phyloP scores from a whole-genome alignment of 805 yeast genomes.

The Saccharomyces mikatae region DNA sequence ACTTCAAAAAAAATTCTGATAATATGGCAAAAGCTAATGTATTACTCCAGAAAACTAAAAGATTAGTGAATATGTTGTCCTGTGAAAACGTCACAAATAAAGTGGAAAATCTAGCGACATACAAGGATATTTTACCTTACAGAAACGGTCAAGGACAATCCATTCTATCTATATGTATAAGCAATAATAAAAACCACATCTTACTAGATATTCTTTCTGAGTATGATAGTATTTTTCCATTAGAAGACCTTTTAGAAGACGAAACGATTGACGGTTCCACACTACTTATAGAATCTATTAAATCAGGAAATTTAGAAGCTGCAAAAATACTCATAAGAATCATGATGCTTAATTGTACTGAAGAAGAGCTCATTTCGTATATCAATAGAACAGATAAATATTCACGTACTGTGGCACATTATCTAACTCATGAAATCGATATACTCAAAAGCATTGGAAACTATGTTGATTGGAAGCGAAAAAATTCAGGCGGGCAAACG shows the following conservation, averaged over 20 bases:
- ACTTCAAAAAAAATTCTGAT: constrained; percentile 2
- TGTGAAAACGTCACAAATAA: constrained; percentile 2
- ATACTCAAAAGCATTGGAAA: constrained; percentile 48
- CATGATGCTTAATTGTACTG: constrained; percentile 35
- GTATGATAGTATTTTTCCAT: constrained; percentile 42
- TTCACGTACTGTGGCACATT: constrained; percentile 65
- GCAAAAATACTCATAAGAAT: constrained; percentile 41
- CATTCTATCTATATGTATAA: constrained; percentile 53
- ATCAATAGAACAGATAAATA: constrained; percentile 43
- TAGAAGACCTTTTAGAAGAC: constrained; percentile 65
- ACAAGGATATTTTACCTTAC: constrained; percentile 27
- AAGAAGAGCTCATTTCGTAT: constrained; percentile 41
- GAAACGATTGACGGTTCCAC: constrained; percentile 45
- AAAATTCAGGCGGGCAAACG: constrained; percentile 63
- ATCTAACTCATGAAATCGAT: constrained; percentile 48
- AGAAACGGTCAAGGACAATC: constrained; percentile 62
- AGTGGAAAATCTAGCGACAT: constrained; percentile 22
- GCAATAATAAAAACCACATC: constrained; percentile 36
- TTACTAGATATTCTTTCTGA: constrained; percentile 41
- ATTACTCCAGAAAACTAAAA: constrained; percentile 29
- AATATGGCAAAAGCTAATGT: constrained; percentile 27
- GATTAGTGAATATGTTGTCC: neutral
- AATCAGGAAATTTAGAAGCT: constrained; percentile 41
- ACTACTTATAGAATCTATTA: constrained; percentile 55
- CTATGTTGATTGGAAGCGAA: constrained; percentile 58